A percentile compares a stretch with the other conserved stretches of the same genome.
Conservation (phyloP, 2,329 filamentous ascomycete species). For the Trichoderma citrinoviride region DNA sequence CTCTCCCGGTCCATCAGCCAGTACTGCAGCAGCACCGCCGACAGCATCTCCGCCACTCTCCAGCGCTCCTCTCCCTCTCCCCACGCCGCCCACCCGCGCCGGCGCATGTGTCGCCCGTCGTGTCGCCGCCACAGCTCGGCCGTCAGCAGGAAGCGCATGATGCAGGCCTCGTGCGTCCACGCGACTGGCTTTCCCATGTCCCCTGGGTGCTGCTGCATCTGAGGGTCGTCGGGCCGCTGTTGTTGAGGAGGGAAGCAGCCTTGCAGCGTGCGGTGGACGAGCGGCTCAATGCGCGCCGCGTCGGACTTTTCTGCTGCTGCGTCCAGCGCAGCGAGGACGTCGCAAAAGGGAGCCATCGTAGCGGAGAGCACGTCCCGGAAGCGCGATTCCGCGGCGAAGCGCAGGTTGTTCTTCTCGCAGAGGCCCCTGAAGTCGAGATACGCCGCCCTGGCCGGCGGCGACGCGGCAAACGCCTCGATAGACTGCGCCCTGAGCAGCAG, state of each 20-base stretch:
- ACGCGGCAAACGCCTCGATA: constrained; percentile 29
- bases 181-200: neutral
- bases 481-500: constrained; percentile 22
- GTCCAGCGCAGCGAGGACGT: neutral
- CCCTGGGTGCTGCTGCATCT: neutral
- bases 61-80: constrained; percentile 4
- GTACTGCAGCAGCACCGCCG: constrained; percentile 24
- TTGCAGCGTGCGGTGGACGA: neutral
- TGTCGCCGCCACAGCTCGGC: constrained; percentile 29
- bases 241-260: neutral
- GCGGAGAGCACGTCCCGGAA: neutral
- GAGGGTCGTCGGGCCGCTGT: neutral
- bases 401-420: neutral
- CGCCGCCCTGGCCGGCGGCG: constrained; percentile 29
- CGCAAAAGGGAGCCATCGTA: neutral
- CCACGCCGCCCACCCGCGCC: constrained; percentile 27
- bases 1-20: constrained; percentile 25
- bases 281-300: neutral
- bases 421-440: constrained; percentile 25
- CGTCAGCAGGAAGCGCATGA: constrained; percentile 29
- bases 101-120: constrained; percentile 23
- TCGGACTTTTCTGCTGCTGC: too few species aligned
- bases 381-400: neutral
- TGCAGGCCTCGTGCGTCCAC: constrained; percentile 14
- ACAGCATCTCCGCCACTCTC: constrained; percentile 27